Evolutionary conservation across 345 rosid species (phyloP).

Genomic region (Rhizophora apiculata): DNA sequence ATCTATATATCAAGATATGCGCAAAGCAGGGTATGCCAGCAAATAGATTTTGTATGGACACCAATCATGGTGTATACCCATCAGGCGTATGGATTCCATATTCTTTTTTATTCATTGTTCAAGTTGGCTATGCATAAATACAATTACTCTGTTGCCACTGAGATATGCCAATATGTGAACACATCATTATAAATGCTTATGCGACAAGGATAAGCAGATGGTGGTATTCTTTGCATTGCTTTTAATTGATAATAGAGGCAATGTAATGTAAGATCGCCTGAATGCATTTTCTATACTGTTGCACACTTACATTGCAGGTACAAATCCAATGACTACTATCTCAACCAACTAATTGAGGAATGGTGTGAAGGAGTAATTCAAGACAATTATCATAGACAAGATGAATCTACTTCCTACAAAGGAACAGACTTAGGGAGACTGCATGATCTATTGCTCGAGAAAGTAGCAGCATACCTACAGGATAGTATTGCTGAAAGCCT

Average conservation of each 20-base stretch:
- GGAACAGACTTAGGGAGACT: conserved; percentile 43
- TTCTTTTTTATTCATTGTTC: not conserved
- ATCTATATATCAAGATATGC: conserved; percentile 83
- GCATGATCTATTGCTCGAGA: conserved; percentile 67
- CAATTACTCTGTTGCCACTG: not conserved
- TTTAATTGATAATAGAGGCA: not conserved
- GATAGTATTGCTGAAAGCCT: conserved; percentile 48
- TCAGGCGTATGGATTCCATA: too few species aligned
- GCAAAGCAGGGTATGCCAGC: conserved; percentile 75
- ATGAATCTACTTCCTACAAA: conserved; percentile 30
- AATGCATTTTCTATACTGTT: not conserved
- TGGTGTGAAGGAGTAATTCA: conserved; percentile 96
- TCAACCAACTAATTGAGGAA: conserved; percentile 81
- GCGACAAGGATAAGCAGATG: not conserved
- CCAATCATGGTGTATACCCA: too few species aligned
- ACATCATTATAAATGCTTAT: not conserved
- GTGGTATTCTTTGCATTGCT: not conserved
- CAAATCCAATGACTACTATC: conserved; percentile 72
- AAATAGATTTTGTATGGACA: too few species aligned
- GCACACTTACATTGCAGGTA: conserved; percentile 47
- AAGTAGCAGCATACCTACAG: conserved; percentile 69
- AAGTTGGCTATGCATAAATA: not conserved
- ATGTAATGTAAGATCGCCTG: not conserved
- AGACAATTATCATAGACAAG: conserved; percentile 37
- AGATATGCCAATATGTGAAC: not conserved